These are phyloP conservation scores for Angophora floribunda DNA, from an alignment of 345 rosid species.

Conservation along the genomic window DNA sequence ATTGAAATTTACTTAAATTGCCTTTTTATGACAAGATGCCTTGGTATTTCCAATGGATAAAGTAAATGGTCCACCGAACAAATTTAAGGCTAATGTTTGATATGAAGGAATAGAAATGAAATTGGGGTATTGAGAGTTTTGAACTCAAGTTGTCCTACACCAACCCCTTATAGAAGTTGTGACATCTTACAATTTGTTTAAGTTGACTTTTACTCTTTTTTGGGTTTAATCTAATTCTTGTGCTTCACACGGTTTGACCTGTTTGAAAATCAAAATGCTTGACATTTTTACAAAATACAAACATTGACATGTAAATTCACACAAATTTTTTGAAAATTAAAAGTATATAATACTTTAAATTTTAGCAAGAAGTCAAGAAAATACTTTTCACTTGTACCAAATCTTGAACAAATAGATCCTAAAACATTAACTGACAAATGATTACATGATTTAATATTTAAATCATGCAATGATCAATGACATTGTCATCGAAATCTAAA, in stretches of 20 bases:
- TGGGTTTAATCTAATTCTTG: background rate
- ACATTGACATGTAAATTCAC: background rate
- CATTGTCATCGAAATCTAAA: background rate
- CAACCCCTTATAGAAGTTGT: background rate
- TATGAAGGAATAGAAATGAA: background rate
- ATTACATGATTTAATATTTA: too few relatives aligned
- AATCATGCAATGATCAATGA: background rate
- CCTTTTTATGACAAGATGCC: background rate
- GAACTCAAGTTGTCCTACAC: background rate
- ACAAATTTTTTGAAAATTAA: background rate
- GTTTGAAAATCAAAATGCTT: background rate
- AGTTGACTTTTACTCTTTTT: background rate
- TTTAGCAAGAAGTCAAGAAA: background rate
- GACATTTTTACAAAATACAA: background rate
- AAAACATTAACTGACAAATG: too few relatives aligned
- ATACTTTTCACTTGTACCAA: background rate
- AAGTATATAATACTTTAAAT: too few relatives aligned
- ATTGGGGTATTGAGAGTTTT: background rate
- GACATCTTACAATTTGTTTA: background rate
- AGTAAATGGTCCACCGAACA: background rate
- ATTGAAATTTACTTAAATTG: background rate
- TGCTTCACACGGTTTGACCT: background rate
- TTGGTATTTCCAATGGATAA: background rate
- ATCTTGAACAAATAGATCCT: too few relatives aligned
- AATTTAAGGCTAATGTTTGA: background rate